Base-by-base conservation (phyloP, 768 basidiomycete species). In the Amanita subjunquillea region DNA sequence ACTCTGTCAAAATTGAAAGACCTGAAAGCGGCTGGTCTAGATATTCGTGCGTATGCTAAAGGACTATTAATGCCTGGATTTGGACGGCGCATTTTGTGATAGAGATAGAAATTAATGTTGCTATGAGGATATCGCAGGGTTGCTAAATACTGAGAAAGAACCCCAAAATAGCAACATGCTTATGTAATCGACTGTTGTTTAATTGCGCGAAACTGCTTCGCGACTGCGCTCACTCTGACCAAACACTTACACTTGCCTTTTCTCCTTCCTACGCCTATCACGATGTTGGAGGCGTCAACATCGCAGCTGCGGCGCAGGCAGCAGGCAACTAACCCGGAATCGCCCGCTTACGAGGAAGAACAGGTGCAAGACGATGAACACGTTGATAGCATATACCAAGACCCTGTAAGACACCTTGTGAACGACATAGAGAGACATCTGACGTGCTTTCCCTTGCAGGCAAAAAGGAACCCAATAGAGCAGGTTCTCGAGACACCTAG, bases 391-490 rank as follows among this genome's bases (percentile, higher is more conserved):
- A 29, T 54, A 30, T 49, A 54, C 51, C 43, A 53, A 32, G 53
- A 44, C 17, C 53, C 53, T 17, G 53, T 54, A 54, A 41, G 53
- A 3, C 25, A 13, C 5, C 30, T 20, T 54, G 48, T 8, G 58
- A 49, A 47, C 54, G n/a, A 25, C 47, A 15, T 40, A 34, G 13
- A 30, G 44, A 27, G 17, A 12, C 3, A 22, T 39, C 37, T 60
- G 25, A 60, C 15, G 39, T 15, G 30, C 25, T 52, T 45, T 36
- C 3, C n/a, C 20, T 41, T 50, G 51, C 60, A 75, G 86, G 74
- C 68, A 59, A 72, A 74, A 55, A 77, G 82, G 54, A 83, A 82
- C 58, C 69, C 71, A 34, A 63, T 82, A 8, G 87, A 90, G 63
- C 67, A 76, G 56, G 57, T 80, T 45, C 65, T 89, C 43, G 84